phyloP scores from a whole-genome alignment of 768 basidiomycete genomes.

The Gloeopeniophorella convolvens region DNA sequence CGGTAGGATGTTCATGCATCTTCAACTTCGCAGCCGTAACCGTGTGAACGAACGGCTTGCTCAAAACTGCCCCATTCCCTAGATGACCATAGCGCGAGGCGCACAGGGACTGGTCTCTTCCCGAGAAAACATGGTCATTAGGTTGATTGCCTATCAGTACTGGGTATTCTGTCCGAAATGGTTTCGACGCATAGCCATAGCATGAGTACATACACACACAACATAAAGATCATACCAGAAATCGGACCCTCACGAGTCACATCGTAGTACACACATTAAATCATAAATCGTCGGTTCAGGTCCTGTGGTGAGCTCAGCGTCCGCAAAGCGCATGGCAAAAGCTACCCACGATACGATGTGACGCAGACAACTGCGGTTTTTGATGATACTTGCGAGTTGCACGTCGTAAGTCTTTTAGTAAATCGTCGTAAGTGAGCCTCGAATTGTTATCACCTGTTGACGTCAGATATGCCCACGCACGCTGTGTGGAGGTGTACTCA shows the following conservation, averaged over 20 bases:
- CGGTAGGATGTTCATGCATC: no score
- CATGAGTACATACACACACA: slow-evolving; percentile 5
- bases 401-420: slow-evolving; percentile 15
- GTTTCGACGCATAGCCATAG: not conserved
- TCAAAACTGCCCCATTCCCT: no score
- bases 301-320: slow-evolving; percentile 1
- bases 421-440: slow-evolving; percentile 15
- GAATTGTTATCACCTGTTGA: slow-evolving; percentile 14
- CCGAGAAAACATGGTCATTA: no score
- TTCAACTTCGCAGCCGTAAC: no score
- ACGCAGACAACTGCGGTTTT: slow-evolving; percentile 20
- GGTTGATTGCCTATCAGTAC: not conserved
- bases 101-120: no score
- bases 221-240: not conserved
- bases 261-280: not conserved
- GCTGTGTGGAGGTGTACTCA: not conserved
- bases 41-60: no score
- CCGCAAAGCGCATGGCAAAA: not conserved
- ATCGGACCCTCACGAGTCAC: not conserved
- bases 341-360: slow-evolving; percentile 18
- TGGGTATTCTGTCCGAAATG: not conserved
- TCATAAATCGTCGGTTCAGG: slow-evolving; percentile 8
- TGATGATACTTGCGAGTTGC: slow-evolving; percentile 19
- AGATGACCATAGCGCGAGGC: no score
- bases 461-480: not conserved